Conservation (phyloP, 2,329 filamentous ascomycete genomes). For the Fusarium dimerum region DNA sequence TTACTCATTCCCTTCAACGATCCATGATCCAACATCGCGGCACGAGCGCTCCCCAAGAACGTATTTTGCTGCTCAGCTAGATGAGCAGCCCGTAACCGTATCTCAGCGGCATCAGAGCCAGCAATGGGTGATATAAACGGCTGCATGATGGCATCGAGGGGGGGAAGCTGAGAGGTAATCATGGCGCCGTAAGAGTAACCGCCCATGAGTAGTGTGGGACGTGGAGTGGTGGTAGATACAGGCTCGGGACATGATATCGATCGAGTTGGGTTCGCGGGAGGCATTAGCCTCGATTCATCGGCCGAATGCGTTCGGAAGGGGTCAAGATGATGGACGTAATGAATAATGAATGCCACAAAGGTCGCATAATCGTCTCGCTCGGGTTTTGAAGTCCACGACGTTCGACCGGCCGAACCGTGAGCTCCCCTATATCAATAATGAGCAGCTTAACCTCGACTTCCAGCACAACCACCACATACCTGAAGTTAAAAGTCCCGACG, state of each 20-base stretch:
- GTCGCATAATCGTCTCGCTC: constrained; percentile 83
- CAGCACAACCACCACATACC: constrained; percentile 51
- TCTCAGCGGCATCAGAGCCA: constrained; percentile 66
- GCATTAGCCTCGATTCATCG: constrained; percentile 6
- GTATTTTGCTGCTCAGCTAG: constrained; percentile 65
- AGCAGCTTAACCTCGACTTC: constrained; percentile 2
- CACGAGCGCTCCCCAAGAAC: constrained; percentile 41
- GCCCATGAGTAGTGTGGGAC: constrained; percentile 58
- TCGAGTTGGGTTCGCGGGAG: constrained; percentile 5
- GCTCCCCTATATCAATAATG: constrained; percentile 63
- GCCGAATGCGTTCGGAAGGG: constrained; percentile 31
- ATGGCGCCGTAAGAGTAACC: constrained; percentile 93
- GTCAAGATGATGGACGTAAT: constrained; percentile 67
- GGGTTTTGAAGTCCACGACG: constrained; percentile 82
- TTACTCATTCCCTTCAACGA: constrained; percentile 27
- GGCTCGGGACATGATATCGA: neutral
- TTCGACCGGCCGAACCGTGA: constrained; percentile 70
- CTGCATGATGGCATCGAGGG: constrained; percentile 58
- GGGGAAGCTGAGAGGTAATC: constrained; percentile 72
- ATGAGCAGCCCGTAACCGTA: constrained; percentile 68
- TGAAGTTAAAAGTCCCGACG: constrained; percentile 89
- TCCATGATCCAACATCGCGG: constrained; percentile 31
- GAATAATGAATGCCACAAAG: constrained; percentile 75
- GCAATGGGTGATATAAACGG: constrained; percentile 54
- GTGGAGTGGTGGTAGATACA: constrained; percentile 2